Conservation (phyloP, 352 stramenopile species). For the Globisporangium acanthophoron region DNA sequence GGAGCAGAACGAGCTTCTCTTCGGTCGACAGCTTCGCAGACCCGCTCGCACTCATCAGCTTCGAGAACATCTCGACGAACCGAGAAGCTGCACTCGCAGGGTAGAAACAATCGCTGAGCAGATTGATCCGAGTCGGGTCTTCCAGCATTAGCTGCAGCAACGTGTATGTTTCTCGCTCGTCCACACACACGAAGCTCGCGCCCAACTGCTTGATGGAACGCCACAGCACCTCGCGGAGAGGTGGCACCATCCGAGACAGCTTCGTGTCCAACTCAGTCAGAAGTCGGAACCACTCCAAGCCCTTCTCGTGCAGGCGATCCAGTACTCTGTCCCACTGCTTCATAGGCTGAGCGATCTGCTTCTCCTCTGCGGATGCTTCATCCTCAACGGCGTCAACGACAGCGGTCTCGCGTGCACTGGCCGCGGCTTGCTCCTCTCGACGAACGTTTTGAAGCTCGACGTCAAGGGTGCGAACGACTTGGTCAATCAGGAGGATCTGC, state of each 20-base stretch:
- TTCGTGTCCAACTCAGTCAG: conserved; percentile 80
- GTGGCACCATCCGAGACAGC: conserved; percentile 71
- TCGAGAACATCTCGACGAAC: conserved; percentile 88
- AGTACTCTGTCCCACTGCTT: conserved; percentile 31
- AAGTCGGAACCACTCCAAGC: conserved; percentile 77
- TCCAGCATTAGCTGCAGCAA: conserved; percentile 83
- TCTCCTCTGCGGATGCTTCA: conserved; percentile 5
- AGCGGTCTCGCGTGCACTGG: conserved; percentile 1
- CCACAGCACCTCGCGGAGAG: conserved; percentile 79
- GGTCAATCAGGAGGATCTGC: conserved; percentile 80
- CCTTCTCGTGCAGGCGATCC: conserved; percentile 62
- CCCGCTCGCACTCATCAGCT: conserved; percentile 69
- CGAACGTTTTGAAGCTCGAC: conserved; percentile 46
- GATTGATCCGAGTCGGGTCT: conserved; percentile 69
- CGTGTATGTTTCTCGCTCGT: conserved; percentile 77
- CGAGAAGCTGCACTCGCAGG: conserved; percentile 58
- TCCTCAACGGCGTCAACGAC: neutral
- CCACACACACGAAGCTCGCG: conserved; percentile 70
- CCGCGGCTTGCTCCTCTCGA: conserved; percentile 18
- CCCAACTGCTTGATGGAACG: conserved; percentile 80
- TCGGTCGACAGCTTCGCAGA: conserved; percentile 62
- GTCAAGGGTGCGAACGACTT: conserved; percentile 59
- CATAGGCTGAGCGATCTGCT: neutral
- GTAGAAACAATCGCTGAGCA: conserved; percentile 81
- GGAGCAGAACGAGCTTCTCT: conserved; percentile 66